A percentile compares a stretch with the other conserved stretches of the same genome.
phyloP scores from a whole-genome alignment of 257 asterid species.

The Echites panduratus region DNA sequence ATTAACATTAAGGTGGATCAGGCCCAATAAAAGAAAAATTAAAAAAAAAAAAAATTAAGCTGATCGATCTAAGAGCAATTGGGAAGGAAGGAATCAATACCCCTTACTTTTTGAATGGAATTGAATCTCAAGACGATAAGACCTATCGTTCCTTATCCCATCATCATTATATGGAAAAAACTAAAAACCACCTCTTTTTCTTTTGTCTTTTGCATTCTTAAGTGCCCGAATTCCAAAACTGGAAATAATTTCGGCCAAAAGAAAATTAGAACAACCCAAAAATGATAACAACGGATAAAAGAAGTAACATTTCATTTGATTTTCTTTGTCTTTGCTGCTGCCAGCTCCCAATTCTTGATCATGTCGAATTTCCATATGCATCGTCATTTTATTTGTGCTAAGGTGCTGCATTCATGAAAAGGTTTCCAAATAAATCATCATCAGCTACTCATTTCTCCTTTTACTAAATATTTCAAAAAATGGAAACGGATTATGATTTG shows the following conservation, averaged over 20 bases:
- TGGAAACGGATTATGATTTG: no score
- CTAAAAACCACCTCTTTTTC: not conserved
- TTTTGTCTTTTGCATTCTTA: not conserved
- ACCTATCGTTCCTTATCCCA: not conserved
- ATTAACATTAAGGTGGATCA: no score
- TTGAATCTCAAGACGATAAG: not conserved
- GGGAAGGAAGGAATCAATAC: conserved; percentile 1
- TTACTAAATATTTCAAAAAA: no score
- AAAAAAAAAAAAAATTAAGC: no score
- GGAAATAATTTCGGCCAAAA: not conserved
- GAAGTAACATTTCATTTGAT: not conserved
- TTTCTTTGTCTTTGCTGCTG: not conserved
- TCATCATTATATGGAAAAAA: not conserved
- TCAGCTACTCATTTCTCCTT: no score
- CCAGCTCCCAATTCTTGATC: not conserved
- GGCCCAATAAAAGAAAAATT: no score
- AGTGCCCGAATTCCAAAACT: not conserved
- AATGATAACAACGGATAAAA: not conserved
- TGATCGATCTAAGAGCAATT: not conserved
- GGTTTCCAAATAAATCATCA: no score
- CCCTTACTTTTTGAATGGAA: not conserved
- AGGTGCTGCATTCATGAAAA: not conserved
- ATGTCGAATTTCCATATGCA: not conserved
- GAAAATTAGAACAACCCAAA: not conserved
- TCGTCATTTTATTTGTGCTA: not conserved